Evolutionary conservation across 2,329 filamentous ascomycete species (phyloP), one percentile per base, ranked within the genome.

Genomic region (Teratosphaeria pseudoeucalypti): DNA sequence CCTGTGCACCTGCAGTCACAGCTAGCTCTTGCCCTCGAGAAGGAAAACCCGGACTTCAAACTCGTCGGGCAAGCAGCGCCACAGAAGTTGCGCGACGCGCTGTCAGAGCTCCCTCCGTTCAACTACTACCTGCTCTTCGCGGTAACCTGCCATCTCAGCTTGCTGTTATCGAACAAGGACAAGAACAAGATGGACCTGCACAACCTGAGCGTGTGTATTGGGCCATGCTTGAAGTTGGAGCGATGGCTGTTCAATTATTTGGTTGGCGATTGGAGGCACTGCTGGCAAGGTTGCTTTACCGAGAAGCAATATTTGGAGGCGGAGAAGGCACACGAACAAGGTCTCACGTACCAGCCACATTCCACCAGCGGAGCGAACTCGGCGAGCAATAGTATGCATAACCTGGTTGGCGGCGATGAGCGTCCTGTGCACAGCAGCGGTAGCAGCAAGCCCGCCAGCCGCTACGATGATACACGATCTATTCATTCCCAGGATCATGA

Each of bases 101-200:
- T 97, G 2, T 96, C 92, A 1, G 92, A 90, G 67, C 81, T 97
- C n/a, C 89, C 92, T 6, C 92, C 92, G 0, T 96, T 94, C 79
- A 95, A 96, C 76, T 97, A 97, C 76, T 96, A 97, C 71, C 86
- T 97, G 14, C 85, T 97, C 6, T 97, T 97, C 72, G 92, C 92
- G 68, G 96, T 96, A 67, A 97, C 92, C 37, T 96, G 92, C 74
- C 92, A 97, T 69, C 85, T 97, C 55, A 96, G 91, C 68, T 82
- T 96, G 29, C 82, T 97, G 10, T 85, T 96, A 66, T 91, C 90
- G 1, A 92, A 95, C 73, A 88, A 91, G 27, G 90, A 95, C 64
- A 92, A 92, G 78, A 97, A 96, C 82, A 96, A 95, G 78, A 97
- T 97, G 92, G 90, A 95, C 71, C 96, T 92, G 72, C 86, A 90